These are phyloP conservation scores for Ophiostoma novo-ulmi DNA, from an alignment of 2,329 filamentous ascomycete species.

Conservation along the genomic window DNA sequence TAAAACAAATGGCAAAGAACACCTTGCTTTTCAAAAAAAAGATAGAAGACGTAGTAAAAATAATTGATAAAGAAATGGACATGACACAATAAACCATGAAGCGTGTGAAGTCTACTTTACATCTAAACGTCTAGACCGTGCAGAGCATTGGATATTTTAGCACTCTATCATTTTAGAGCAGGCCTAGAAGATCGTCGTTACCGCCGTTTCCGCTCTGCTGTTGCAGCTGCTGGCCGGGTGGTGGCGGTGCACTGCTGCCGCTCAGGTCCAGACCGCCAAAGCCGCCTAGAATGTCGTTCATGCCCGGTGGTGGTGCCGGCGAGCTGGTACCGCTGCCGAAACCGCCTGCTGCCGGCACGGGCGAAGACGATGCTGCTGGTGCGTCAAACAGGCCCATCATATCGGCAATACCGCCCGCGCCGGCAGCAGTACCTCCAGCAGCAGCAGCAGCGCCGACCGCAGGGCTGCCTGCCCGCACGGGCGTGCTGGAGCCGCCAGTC, in stretches of 20 bases:
- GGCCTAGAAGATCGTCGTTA: constrained; percentile 54
- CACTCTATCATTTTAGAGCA: constrained; percentile 41
- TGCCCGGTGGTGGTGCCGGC: constrained; percentile 42
- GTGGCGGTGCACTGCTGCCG: constrained; percentile 55
- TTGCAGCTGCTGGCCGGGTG: constrained; percentile 53
- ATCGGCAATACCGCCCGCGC: constrained; percentile 50
- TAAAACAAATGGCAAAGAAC: constrained; percentile 4
- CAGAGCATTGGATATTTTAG: background rate
- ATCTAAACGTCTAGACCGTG: constrained; percentile 16
- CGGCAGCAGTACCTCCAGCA: constrained; percentile 37
- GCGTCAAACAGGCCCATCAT: constrained; percentile 69
- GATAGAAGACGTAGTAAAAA: background rate
- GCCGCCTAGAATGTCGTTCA: constrained; percentile 86
- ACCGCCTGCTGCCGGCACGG: background rate
- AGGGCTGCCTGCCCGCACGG: constrained; percentile 64
- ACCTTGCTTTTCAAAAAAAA: constrained; percentile 6
- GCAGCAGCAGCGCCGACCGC: constrained; percentile 39
- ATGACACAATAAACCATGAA: constrained; percentile 7
- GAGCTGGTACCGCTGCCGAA: constrained; percentile 31
- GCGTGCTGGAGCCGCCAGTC: constrained; percentile 53
- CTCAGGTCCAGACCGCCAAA: constrained; percentile 77
- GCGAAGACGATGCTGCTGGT: constrained; percentile 40
- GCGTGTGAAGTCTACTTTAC: background rate
- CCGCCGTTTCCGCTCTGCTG: constrained; percentile 35
- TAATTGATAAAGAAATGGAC: background rate